Evolutionary conservation across 164 flowering plant genomes (phyloP).

Genomic region (Macadamia tetraphylla): DNA sequence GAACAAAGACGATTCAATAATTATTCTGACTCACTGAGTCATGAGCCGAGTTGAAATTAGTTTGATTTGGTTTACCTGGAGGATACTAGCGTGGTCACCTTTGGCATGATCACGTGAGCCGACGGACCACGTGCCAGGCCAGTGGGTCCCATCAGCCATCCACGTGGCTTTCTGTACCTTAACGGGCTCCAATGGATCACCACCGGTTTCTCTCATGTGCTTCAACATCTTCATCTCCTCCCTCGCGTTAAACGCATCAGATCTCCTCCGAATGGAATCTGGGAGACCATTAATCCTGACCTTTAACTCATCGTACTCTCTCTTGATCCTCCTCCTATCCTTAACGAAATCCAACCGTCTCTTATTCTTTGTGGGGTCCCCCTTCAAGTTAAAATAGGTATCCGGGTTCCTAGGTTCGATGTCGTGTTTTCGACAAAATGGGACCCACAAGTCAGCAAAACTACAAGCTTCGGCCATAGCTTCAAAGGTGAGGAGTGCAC

Average conservation of each 20-base stretch:
- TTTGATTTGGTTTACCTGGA: constrained; percentile 34
- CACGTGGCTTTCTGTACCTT: constrained; percentile 56
- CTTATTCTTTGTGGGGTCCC: constrained; percentile 71
- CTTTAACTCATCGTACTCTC: constrained; percentile 85
- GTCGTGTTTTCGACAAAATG: constrained; percentile 69
- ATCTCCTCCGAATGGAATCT: constrained; percentile 43
- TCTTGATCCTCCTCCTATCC: constrained; percentile 70
- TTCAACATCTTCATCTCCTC: constrained; percentile 41
- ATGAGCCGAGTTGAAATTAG: no score
- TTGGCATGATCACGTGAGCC: constrained; percentile 51
- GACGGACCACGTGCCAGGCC: constrained; percentile 80
- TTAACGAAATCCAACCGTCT: constrained; percentile 62
- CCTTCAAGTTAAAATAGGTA: constrained; percentile 47
- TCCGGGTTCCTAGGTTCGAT: constrained; percentile 82
- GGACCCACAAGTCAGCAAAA: constrained; percentile 68
- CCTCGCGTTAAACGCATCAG: constrained; percentile 36
- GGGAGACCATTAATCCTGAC: constrained; percentile 78
- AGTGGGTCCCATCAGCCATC: constrained; percentile 92
- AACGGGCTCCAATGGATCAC: constrained; percentile 29
- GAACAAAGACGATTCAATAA: no score
- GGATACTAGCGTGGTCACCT: constrained; percentile 82
- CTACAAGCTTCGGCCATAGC: constrained; percentile 64
- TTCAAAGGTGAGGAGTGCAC: constrained; percentile 56
- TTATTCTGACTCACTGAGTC: no score
- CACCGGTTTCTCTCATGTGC: constrained; percentile 27